These are phyloP conservation scores for Lentinus polychrous DNA, from an alignment of 1,284 basidiomycete genomes.

Conservation along the genomic window DNA sequence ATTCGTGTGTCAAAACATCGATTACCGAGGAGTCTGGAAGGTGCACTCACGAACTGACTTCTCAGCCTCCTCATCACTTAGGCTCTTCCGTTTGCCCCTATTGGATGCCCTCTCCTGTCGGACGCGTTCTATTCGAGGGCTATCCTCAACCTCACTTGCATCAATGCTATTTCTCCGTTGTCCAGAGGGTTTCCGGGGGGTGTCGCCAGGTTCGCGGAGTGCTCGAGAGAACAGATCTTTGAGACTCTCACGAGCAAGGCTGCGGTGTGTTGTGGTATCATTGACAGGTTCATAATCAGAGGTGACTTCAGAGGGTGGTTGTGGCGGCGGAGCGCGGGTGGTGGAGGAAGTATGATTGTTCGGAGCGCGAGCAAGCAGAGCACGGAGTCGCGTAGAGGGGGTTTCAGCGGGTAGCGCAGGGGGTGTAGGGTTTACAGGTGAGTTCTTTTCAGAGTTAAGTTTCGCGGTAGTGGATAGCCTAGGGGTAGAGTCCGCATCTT, in stretches of 20 bases:
- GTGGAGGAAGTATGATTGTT: constrained; percentile 23
- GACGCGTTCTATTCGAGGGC: constrained; percentile 36
- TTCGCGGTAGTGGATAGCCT: constrained; percentile 29
- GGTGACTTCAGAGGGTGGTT: constrained; percentile 46
- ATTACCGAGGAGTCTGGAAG: not conserved
- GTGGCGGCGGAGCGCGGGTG: constrained; percentile 23
- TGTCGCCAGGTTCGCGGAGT: constrained; percentile 53
- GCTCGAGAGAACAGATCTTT: constrained; percentile 58
- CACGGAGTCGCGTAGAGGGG: constrained; percentile 48
- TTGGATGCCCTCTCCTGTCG: constrained; percentile 35
- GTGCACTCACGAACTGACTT: constrained; percentile 40
- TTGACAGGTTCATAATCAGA: constrained; percentile 50
- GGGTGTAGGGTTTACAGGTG: constrained; percentile 1
- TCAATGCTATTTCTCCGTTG: constrained; percentile 53
- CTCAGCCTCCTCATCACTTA: constrained; percentile 65
- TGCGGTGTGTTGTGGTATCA: constrained; percentile 35
- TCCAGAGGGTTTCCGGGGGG: constrained; percentile 41
- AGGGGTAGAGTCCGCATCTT: constrained; percentile 45
- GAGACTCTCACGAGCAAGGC: constrained; percentile 48
- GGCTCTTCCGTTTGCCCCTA: constrained; percentile 48
- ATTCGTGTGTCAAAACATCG: not conserved
- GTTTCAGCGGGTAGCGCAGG: constrained; percentile 29
- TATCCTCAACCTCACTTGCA: constrained; percentile 52
- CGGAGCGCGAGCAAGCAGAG: constrained; percentile 41
- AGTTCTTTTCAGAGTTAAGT: constrained; percentile 14